These are phyloP conservation scores for Aegilops tauschii DNA, from an alignment of 176 grass and related monocot species.

Conservation along the genomic window DNA sequence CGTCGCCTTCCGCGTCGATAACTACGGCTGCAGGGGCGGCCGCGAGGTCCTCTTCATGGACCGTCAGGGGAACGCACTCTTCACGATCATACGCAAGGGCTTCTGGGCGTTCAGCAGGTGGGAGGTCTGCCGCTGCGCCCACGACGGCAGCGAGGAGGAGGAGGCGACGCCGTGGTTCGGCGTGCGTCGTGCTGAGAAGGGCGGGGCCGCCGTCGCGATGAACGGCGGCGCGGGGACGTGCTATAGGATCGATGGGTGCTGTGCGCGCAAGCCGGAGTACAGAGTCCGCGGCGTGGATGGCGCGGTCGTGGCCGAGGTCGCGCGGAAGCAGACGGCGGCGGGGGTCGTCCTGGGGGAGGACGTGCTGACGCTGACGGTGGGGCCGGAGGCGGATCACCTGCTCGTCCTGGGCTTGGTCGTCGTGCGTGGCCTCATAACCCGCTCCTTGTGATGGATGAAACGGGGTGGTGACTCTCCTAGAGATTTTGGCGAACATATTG, in stretches of 20 bases:
- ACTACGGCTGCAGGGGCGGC: constrained; percentile 58
- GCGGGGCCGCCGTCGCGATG: background rate
- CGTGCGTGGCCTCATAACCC: background rate
- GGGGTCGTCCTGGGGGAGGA: constrained; percentile 58
- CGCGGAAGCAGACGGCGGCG: constrained; percentile 47
- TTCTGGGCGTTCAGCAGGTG: constrained; percentile 31
- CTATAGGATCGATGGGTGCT: constrained; percentile 29
- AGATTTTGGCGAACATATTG: no score
- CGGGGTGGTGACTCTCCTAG: no score
- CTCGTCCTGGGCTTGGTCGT: constrained; percentile 21
- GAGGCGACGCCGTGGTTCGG: constrained; percentile 47
- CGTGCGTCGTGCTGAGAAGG: constrained; percentile 10
- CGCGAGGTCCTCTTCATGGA: constrained; percentile 70
- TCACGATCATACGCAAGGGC: constrained; percentile 54
- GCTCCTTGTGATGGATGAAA: constrained; percentile 8
- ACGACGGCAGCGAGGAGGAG: background rate
- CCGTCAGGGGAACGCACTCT: constrained; percentile 38
- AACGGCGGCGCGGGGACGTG: constrained; percentile 19
- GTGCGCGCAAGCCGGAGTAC: constrained; percentile 31
- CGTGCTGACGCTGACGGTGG: constrained; percentile 59
- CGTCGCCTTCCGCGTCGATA: constrained; percentile 74
- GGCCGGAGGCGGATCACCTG: constrained; percentile 47
- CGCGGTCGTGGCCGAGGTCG: constrained; percentile 1
- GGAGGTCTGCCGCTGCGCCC: constrained; percentile 5
- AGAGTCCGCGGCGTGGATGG: background rate